A percentile compares a stretch with the other conserved stretches of the same genome.
phyloP scores from a whole-genome alignment of 306 rosid genomes.

The Ormosia semicastrata region DNA sequence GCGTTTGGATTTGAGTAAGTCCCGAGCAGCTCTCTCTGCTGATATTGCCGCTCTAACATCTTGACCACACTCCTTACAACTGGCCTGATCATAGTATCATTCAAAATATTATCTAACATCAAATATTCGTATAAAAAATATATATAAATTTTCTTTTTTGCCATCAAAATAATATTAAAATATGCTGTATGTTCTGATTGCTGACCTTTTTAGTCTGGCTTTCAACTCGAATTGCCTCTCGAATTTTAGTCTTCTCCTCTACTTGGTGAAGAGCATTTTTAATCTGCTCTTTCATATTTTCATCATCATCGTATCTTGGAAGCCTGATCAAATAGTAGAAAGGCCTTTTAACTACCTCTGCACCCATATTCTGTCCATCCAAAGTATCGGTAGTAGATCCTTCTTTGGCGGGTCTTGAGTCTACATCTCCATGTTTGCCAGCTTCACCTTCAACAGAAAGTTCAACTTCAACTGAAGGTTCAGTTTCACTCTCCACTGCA shows the following conservation, averaged over 20 bases:
- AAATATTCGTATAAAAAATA: slow-evolving; percentile 10
- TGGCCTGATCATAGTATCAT: slow-evolving; percentile 51
- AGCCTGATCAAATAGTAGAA: slow-evolving; percentile 63
- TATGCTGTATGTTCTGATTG: neutral
- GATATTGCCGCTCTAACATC: slow-evolving; percentile 53
- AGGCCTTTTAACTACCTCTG: slow-evolving; percentile 59
- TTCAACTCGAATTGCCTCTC: slow-evolving; percentile 59
- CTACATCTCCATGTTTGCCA: slow-evolving; percentile 32
- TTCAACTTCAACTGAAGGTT: neutral
- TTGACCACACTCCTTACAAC: slow-evolving; percentile 40
- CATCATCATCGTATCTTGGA: slow-evolving; percentile 73
- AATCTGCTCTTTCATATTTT: slow-evolving; percentile 59
- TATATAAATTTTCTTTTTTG: neutral
- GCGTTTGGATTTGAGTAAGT: slow-evolving; percentile 59
- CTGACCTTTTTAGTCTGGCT: slow-evolving; percentile 58
- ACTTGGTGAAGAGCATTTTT: slow-evolving; percentile 47
- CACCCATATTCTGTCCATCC: slow-evolving; percentile 44
- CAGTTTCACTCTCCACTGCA: neutral
- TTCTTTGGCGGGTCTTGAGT: slow-evolving; percentile 35
- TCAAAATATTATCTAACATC: slow-evolving; percentile 21
- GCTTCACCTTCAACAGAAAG: slow-evolving; percentile 15
- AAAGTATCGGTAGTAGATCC: slow-evolving; percentile 34
- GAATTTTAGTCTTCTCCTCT: slow-evolving; percentile 56
- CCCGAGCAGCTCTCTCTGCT: slow-evolving; percentile 61
- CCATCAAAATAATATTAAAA: slow-evolving; percentile 9